These are phyloP conservation scores for Metschnikowia sp. DNA, from an alignment of 805 yeast genomes.

Conservation along the genomic window DNA sequence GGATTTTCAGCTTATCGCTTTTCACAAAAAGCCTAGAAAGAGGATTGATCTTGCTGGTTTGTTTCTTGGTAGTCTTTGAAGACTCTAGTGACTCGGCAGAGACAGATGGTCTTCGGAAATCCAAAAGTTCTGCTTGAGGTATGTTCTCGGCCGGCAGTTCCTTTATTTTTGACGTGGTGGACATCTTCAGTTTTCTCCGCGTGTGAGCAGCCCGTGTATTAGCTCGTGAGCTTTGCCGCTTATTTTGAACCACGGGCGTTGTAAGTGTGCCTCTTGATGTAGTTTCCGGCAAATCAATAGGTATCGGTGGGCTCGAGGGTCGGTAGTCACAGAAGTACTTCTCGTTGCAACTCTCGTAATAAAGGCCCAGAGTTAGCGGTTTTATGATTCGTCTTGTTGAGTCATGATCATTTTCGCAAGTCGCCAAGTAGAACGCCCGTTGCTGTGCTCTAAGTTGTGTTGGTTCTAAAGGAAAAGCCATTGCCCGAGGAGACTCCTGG, in stretches of 20 bases:
- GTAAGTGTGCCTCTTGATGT: background rate
- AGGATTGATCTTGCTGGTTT: conserved; percentile 8
- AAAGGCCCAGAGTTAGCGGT: conserved; percentile 16
- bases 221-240: conserved; percentile 10
- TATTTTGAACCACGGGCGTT: conserved; percentile 1
- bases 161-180: conserved; percentile 2
- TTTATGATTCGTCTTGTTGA: conserved; percentile 12
- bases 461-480: conserved; percentile 20
- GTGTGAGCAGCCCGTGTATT: conserved; percentile 4
- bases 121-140: background rate
- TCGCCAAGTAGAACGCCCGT: conserved; percentile 14
- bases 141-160: conserved; percentile 1
- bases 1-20: conserved; percentile 3
- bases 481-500: background rate
- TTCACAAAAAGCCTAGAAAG: conserved; percentile 15
- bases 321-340: conserved; percentile 8
- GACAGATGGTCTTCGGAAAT: conserved; percentile 3
- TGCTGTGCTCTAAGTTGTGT: conserved; percentile 19
- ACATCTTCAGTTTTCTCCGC: conserved; percentile 6
- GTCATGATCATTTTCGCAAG: conserved; percentile 12
- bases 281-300: conserved; percentile 13
- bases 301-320: conserved; percentile 18
- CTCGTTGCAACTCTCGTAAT: conserved; percentile 8
- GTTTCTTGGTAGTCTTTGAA: background rate
- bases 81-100: background rate